Base-by-base conservation (phyloP, 805 yeast species). In the Hanseniaspora clermontiae region DNA sequence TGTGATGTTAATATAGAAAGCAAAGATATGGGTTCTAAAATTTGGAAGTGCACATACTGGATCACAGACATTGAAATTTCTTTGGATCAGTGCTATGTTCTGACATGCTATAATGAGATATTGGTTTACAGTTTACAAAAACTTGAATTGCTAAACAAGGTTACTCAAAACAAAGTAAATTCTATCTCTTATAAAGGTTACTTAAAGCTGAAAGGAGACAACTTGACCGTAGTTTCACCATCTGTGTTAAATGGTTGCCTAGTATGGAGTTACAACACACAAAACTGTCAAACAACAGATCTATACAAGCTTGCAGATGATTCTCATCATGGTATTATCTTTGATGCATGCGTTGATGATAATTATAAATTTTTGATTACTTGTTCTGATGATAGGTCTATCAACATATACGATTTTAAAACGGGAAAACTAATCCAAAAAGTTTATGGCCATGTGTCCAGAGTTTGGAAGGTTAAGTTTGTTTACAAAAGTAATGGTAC, bases 391-490 rank as follows among this genome's bases (percentile, higher is more conserved):
- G 98, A 91, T 65, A 75, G 98, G 59, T 86, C 96, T 0, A 81
- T 93, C 55, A 83, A 82, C 57, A 66, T 91, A 6, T 89, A 89
- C 83, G 80, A 80, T 62, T 70, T 83, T 59, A 63, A 63, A 7
- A 64, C 77, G 1, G 91, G 95, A 0, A 62, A 69, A 11, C 68
- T 81, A 37, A 61, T 85, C 42, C 84, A 91, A 1, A 78, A 82
- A 31, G 97, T 96, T 0, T 93, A 97, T 97, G 98, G 97, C 14
- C 98, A 93, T 66, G 83, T 85, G 1, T 91, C 97, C 0, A 78
- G 98, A 65, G 90, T 93, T 43, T 93, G 98, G 98, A 77, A 78
- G 45, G 71, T 91, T 47, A 74, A 74, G 51, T 87, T 87, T 64
- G 77, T 72, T 58, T 70, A 70, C 6, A 61, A 67, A 17, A 68